phyloP scores from a whole-genome alignment of 2,329 filamentous ascomycete species.

The Fusarium sp. region DNA sequence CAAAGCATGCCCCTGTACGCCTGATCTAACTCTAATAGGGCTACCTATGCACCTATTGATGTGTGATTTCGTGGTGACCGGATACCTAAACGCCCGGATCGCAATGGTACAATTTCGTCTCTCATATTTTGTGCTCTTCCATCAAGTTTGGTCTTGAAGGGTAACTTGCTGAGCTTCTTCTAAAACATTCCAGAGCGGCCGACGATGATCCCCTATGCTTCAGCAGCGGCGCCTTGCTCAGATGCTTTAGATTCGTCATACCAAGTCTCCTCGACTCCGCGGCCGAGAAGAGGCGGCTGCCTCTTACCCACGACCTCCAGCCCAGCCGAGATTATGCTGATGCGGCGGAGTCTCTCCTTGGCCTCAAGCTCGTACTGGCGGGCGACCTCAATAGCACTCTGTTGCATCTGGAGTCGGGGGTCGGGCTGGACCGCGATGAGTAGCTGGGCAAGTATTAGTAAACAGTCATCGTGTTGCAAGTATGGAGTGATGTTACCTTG shows the following conservation, averaged over 20 bases:
- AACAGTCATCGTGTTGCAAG: background rate
- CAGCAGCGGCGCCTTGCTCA: slow-evolving; percentile 12
- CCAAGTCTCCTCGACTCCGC: slow-evolving; percentile 49
- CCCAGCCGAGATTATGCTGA: slow-evolving; percentile 80
- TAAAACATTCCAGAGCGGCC: background rate
- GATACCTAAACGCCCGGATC: slow-evolving; percentile 41
- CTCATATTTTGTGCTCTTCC: background rate
- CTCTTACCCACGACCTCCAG: slow-evolving; percentile 68
- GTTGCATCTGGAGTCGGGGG: slow-evolving; percentile 76
- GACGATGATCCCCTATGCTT: slow-evolving; percentile 7
- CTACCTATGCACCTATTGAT: background rate
- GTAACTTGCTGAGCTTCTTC: background rate
- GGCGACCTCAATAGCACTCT: slow-evolving; percentile 74
- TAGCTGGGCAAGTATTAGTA: slow-evolving; percentile 58
- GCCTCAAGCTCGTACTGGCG: slow-evolving; percentile 80
- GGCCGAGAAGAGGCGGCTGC: slow-evolving; percentile 26
- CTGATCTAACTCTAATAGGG: slow-evolving; percentile 28
- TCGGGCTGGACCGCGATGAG: slow-evolving; percentile 79
- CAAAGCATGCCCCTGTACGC: slow-evolving; percentile 28
- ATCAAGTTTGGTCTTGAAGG: background rate
- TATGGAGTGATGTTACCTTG: slow-evolving; percentile 59
- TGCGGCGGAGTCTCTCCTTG: slow-evolving; percentile 79
- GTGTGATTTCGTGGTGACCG: slow-evolving; percentile 1
- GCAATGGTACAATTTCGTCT: slow-evolving; percentile 28
- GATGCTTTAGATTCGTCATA: slow-evolving; percentile 44